Base-by-base conservation (phyloP, 2,329 filamentous ascomycete species). In the Fusarium sacchari region DNA sequence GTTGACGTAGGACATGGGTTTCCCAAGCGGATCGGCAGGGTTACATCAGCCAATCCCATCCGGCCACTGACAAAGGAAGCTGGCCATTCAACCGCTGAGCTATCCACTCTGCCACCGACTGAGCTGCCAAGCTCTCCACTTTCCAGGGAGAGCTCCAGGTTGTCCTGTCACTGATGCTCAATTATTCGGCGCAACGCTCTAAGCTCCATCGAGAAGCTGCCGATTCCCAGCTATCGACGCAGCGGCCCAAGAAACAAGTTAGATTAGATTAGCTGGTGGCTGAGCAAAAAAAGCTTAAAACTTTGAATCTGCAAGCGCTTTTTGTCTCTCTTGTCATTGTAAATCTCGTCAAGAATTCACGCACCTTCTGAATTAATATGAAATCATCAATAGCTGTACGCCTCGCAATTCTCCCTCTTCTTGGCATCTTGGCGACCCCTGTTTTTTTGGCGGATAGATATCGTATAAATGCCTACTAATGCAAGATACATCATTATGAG, bases 1-100 rank as follows among this genome's bases (percentile, higher is more conserved):
- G 46, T 74, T 73, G 71, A 74, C 71, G 71, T 73, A 73, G 71
- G 53, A 71, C 71, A 73, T 74, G 71, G 71, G 58, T 67, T 34
- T 44, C 30, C 40, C 40, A 37, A 37, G 58, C 40, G 63, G 53
- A 73, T 71, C 56, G 34, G 24, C 40, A 36, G 49, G 36, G 34
- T 49, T 50, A 22, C 39, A 53, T 47, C 52, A 53, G 26, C 67
- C 47, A 40, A 50, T 43, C n/a, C 26, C 12, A 43, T 68, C 44
- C 17, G 39, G 11, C 43, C 26, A 24, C 26, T 43, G 49, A 46
- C 49, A 50, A 44, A 37, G 24, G n/a, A 37, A 60, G 58, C 65
- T 57, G 58, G 47, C 44, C 50, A 47, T 49, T 49, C 57, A 59
- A 52, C 66, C 26, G 28, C 68, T 67, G 44, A 68, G 49, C 30